Evolutionary conservation across 352 stramenopile species (phyloP), one percentile per base, ranked within the genome.

Genomic region (Achlya hypogyna): DNA sequence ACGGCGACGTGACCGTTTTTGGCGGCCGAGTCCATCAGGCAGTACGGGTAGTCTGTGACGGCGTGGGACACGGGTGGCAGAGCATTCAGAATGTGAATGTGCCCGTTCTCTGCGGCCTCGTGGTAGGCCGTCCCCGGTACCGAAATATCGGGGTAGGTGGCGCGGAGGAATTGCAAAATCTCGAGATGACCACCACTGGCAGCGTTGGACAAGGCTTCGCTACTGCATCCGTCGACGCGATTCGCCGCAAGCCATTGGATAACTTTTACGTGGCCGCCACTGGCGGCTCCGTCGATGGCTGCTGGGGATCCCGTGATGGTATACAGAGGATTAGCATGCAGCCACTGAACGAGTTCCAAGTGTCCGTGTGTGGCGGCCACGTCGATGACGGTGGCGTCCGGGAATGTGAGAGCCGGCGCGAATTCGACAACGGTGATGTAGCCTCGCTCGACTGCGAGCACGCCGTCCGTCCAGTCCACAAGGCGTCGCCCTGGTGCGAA

Each of bases 181-280:
- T 45, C 52, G 20, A 69, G 4, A 27, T 86, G 75, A 1, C 78
- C 79, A 34, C 28, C 56, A 42, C 72, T 73, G 29, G 75, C 74
- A 27, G 79, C 79, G 31, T 78, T 72, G 40, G 74, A 53, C 38
- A 85, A 65, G 14, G 79, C 78, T 16, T 72, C 72, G 53, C 65
- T 70, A 22, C 71, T 78, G 53, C 70, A 75, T 23, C 60, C 60
- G n/a, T 67, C 60, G 29, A 12, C 35, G 4, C 65, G 65, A 35
- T 71, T 28, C 22, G 38, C 22, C 43, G 29, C 32, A 4, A 81
- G 53, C 69, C 69, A 81, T 22, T 59, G 59, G 6, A 74, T 54
- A 0, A 72, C 59, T 23, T 69, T 28, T 18, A 72, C 32, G 42
- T 70, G 66, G 23, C 70, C 65, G 25, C 35, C 6, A 4, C 42